Base-by-base conservation (phyloP, 2,329 filamentous ascomycete genomes). In the Colletotrichum truncatum region DNA sequence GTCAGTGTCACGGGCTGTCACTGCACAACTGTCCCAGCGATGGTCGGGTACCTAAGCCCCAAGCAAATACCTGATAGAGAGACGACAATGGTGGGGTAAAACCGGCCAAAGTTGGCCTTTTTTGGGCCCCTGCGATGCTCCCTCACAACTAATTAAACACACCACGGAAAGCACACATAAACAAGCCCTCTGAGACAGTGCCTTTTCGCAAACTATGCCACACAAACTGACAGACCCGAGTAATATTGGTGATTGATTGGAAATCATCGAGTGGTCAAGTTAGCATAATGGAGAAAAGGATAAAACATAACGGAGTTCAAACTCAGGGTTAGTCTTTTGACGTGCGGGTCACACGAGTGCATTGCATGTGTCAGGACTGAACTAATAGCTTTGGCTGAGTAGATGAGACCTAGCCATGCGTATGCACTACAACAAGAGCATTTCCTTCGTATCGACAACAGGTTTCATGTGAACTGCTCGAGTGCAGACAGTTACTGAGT, bases 71-170 rank as follows among this genome's bases (percentile, higher is more conserved):
- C 57, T 65, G 36, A 34, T 45, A 41, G 43, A 43, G 51, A 51
- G 57, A 66, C 63, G 63, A 51, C 56, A 36, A 63, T 66, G 49
- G 63, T 66, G 63, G 63, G 63, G 63, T 66, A 56, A 39, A 55
- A 12, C n/a, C 43, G 6, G 28, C 34, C 63, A 51, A 8, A 56
- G 26, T 56, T 56, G 57, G 36, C 49, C 4, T 32, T 28, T 21
- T 55, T n/a, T 21, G 26, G 57, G 36, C 43, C 62, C 62, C 39
- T 65, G 62, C 62, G 41, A 18, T 16, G 18, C 34, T 43, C n/a
- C 43, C 23, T 18, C 26, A 10, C 30, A 46, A 3, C 18, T 18
- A 10, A 26, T 21, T 49, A n/a, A n/a, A n/a, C n/a, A 34, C 36
- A 41, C 36, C 7, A 30, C 26, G 25, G n/a, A n/a, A 38, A 23